Evolutionary conservation across 441 rosid species (phyloP).

Genomic region (Pelargonium australe): DNA sequence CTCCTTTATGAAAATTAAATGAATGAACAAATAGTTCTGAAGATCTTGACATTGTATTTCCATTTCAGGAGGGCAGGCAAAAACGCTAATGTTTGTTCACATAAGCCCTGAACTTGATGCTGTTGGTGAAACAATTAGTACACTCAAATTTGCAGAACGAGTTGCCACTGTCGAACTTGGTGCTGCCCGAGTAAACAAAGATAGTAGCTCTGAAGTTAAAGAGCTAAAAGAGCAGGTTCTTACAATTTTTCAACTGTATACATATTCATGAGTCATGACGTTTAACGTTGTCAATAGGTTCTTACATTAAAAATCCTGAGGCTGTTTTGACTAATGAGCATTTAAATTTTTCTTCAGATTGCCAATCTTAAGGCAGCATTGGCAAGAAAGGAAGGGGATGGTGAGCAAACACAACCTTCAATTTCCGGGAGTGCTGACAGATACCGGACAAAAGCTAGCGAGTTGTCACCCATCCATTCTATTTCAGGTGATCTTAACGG

Average conservation of each 20-base stretch:
- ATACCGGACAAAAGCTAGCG: conserved; percentile 44
- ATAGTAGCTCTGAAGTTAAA: conserved; percentile 50
- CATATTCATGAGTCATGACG: too few species aligned
- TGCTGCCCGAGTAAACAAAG: conserved; percentile 77
- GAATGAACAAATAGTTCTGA: background rate
- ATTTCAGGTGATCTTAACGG: conserved; percentile 30
- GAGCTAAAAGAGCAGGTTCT: conserved; percentile 50
- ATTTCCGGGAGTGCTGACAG: conserved; percentile 56
- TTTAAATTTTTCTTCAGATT: conserved; percentile 38
- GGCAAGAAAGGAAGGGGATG: conserved; percentile 56
- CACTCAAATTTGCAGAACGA: conserved; percentile 84
- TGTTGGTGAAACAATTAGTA: conserved; percentile 74
- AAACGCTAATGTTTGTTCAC: conserved; percentile 89
- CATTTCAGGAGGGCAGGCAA: conserved; percentile 79
- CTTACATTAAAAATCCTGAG: background rate
- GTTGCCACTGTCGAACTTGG: conserved; percentile 88
- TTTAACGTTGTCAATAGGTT: too few species aligned
- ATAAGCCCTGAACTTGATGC: conserved; percentile 80
- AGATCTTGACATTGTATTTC: conserved; percentile 14
- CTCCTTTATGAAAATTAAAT: too few species aligned
- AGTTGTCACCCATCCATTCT: conserved; percentile 35
- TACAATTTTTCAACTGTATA: too few species aligned
- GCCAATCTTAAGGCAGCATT: conserved; percentile 81
- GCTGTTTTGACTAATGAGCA: background rate
- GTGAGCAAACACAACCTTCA: conserved; percentile 39